These are phyloP conservation scores for Danielia reshetovae DNA, from an alignment of 805 yeast species.

Conservation along the genomic window DNA sequence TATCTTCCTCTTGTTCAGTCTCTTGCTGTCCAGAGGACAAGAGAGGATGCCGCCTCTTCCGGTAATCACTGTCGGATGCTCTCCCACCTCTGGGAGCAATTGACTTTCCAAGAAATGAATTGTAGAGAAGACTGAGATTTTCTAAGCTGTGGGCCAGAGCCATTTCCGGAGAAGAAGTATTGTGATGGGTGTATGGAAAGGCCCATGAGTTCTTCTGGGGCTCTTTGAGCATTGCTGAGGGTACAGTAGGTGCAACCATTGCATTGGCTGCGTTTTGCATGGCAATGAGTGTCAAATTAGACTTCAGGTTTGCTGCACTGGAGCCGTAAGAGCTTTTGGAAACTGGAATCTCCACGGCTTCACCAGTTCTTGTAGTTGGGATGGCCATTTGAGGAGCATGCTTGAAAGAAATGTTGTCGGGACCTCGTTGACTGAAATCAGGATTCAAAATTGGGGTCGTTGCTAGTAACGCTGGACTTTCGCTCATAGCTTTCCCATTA, in stretches of 20 bases:
- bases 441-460: slow-evolving; percentile 1
- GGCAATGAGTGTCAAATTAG: slow-evolving; percentile 19
- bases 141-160: slow-evolving; percentile 20
- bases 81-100: slow-evolving; percentile 14
- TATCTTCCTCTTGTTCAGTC: slow-evolving; percentile 14
- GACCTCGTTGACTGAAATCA: slow-evolving; percentile 7
- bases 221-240: slow-evolving; percentile 7
- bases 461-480: not conserved
- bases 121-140: slow-evolving; percentile 23
- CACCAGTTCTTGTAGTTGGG: slow-evolving; percentile 78
- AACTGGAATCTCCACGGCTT: slow-evolving; percentile 66
- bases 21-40: not conserved
- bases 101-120: slow-evolving; percentile 6
- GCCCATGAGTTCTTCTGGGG: slow-evolving; percentile 13
- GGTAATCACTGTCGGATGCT: not conserved
- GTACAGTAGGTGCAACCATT: slow-evolving; percentile 4
- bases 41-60: not conserved
- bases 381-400: slow-evolving; percentile 60
- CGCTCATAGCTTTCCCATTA: not conserved
- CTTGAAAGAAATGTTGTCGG: slow-evolving; percentile 15
- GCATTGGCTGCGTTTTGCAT: slow-evolving; percentile 4
- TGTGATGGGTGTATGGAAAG: slow-evolving; percentile 17
- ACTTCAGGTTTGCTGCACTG: slow-evolving; percentile 18
- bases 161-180: not conserved
- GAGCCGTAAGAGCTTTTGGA: slow-evolving; percentile 7